phyloP scores from a whole-genome alignment of 441 rosid genomes.

The Adansonia grandidieri region DNA sequence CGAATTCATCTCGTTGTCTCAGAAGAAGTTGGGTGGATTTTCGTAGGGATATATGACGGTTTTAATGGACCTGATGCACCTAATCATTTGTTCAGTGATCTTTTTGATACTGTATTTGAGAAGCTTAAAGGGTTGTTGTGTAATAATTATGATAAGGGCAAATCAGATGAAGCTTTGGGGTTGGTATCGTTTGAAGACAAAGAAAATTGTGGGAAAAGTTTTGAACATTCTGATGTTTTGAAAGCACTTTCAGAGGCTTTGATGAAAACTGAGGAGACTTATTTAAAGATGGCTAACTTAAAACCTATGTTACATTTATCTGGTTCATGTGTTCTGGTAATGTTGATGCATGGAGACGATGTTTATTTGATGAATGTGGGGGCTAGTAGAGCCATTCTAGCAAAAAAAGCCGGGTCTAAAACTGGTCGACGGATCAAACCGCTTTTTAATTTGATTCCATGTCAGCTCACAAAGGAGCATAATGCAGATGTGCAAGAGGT shows the following conservation, averaged over 20 bases:
- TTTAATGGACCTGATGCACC: conserved; percentile 77
- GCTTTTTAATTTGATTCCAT: conserved; percentile 36
- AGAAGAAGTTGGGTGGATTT: conserved; percentile 66
- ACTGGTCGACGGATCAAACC: conserved; percentile 34
- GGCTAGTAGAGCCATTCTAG: conserved; percentile 69
- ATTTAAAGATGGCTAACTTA: conserved; percentile 42
- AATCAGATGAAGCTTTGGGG: conserved; percentile 26
- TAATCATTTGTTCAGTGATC: conserved; percentile 55
- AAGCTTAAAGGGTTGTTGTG: conserved; percentile 54
- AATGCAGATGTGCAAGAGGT: conserved; percentile 66
- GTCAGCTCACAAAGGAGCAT: conserved; percentile 70
- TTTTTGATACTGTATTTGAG: conserved; percentile 51
- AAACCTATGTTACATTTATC: conserved; percentile 68
- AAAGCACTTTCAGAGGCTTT: conserved; percentile 56
- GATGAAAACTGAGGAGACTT: conserved; percentile 63
- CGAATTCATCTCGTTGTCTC: conserved; percentile 67
- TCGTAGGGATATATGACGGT: conserved; percentile 76
- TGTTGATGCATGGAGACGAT: conserved; percentile 70
- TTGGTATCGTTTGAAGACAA: conserved; percentile 20
- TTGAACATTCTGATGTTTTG: conserved; percentile 49
- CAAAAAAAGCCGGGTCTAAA: conserved; percentile 38
- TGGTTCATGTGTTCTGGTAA: conserved; percentile 77
- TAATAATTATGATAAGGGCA: conserved; percentile 32
- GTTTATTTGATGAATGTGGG: conserved; percentile 73
- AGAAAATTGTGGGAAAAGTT: conserved; percentile 33